A percentile compares a stretch with the other conserved stretches of the same genome.
phyloP scores from a whole-genome alignment of 2,329 filamentous ascomycete genomes.

The Pseudogymnoascus sp. region DNA sequence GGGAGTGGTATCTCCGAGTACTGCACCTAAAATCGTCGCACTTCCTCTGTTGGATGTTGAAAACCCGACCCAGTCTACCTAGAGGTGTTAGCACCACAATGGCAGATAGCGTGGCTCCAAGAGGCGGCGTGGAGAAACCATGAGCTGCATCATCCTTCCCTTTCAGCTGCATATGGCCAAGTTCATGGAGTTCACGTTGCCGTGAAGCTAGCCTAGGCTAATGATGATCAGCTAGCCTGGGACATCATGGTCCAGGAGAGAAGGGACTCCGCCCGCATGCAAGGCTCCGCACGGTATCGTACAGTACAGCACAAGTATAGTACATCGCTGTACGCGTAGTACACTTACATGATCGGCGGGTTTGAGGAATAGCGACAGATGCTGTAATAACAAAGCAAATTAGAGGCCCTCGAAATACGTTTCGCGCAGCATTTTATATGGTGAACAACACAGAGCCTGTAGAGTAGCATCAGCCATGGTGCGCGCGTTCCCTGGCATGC shows the following conservation, averaged over 20 bases:
- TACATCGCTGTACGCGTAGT: neutral
- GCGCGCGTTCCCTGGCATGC: neutral
- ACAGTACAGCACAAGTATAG: neutral
- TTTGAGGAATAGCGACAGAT: neutral
- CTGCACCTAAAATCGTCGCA: neutral
- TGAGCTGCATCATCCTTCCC: neutral
- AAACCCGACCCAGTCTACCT: neutral
- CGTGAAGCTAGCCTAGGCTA: neutral
- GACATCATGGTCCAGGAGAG: neutral
- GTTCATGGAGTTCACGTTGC: constrained; percentile 3
- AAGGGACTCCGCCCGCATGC: neutral
- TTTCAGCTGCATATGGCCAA: neutral
- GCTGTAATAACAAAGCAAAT: neutral
- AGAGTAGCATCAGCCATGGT: neutral
- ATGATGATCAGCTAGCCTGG: neutral
- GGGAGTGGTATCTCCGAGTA: neutral
- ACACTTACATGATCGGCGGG: neutral
- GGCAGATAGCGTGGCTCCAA: neutral
- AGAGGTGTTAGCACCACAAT: neutral
- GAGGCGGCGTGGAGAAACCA: neutral
- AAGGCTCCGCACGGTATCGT: neutral
- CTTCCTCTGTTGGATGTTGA: neutral
- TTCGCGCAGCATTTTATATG: neutral
- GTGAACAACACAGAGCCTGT: neutral
- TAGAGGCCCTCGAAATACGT: neutral